phyloP scores from a whole-genome alignment of 371 early-diverging fungal genomes.

The Entomophthora muscae region DNA sequence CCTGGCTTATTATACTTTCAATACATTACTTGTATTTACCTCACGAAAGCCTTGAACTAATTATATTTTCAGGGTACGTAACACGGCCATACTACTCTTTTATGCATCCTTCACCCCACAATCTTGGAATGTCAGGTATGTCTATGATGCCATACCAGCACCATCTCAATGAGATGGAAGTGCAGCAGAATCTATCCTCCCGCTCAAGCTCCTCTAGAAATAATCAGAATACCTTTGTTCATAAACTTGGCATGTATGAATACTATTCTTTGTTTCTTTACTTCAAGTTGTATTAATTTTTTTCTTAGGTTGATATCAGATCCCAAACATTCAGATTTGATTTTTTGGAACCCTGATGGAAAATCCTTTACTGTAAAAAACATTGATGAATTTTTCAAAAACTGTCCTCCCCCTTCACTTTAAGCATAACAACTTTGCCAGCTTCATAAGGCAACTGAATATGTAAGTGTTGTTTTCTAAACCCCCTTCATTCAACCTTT shows the following conservation, averaged over 20 bases:
- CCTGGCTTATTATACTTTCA: too few relatives aligned
- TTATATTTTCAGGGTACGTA: too few relatives aligned
- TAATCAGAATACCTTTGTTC: constrained; percentile 7
- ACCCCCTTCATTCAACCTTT: background rate
- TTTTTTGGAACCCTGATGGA: constrained; percentile 63
- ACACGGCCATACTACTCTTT: too few relatives aligned
- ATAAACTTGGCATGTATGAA: constrained; percentile 3
- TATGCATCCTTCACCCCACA: background rate
- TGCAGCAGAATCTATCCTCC: background rate
- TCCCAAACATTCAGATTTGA: constrained; percentile 50
- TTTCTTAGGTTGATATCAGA: constrained; percentile 65
- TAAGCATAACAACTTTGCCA: constrained; percentile 69
- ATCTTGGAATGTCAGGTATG: background rate
- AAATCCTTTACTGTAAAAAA: constrained; percentile 77
- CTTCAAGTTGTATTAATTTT: background rate
- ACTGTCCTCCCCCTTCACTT: constrained; percentile 61
- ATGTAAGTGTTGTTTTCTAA: constrained; percentile 38
- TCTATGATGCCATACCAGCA: background rate
- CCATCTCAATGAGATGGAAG: background rate
- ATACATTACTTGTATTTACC: too few relatives aligned
- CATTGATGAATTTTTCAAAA: constrained; percentile 56
- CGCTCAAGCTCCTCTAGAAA: background rate
- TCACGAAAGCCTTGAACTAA: too few relatives aligned
- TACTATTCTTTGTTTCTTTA: background rate
- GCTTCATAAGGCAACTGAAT: constrained; percentile 74